Percentiles rank a stretch among this genome's conserved stretches.
Evolutionary conservation across 2,329 filamentous ascomycete genomes (phyloP).

Genomic region (Monilinia laxa): DNA sequence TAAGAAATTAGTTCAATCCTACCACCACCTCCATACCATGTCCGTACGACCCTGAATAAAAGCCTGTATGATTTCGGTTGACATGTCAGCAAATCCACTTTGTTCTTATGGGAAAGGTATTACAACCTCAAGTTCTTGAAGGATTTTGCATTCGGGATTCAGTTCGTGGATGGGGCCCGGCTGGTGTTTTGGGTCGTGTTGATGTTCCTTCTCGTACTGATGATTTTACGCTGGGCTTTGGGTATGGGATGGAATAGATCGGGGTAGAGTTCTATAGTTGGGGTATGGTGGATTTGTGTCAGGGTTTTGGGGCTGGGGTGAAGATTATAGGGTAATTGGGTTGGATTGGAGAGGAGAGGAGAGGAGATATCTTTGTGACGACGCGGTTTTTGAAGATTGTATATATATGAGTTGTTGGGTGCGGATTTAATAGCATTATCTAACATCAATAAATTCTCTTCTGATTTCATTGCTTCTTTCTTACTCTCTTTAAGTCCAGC

Average conservation of each 20-base stretch:
- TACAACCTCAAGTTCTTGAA: not conserved
- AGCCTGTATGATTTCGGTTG: not conserved
- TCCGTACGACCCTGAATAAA: not conserved
- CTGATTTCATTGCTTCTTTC: not conserved
- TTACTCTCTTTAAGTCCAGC: not conserved
- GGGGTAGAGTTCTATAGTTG: not conserved
- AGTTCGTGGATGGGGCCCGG: too few species aligned
- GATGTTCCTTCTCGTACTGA: slow-evolving; percentile 8
- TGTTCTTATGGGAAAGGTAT: too few species aligned
- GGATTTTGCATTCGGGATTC: not conserved
- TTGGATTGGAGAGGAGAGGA: too few species aligned
- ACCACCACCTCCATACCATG: too few species aligned
- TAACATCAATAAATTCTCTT: not conserved
- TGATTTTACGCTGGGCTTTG: not conserved
- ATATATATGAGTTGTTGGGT: not conserved
- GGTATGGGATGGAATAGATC: too few species aligned
- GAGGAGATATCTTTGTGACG: not conserved
- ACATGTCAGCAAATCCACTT: not conserved
- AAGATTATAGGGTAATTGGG: not conserved
- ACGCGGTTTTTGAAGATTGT: not conserved
- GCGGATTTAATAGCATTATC: not conserved
- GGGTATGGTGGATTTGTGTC: not conserved
- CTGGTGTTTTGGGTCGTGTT: too few species aligned
- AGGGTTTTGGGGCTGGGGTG: not conserved
- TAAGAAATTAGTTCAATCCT: not conserved